Base-by-base conservation (phyloP, 306 rosid genomes). In the Bauhinia variegata region DNA sequence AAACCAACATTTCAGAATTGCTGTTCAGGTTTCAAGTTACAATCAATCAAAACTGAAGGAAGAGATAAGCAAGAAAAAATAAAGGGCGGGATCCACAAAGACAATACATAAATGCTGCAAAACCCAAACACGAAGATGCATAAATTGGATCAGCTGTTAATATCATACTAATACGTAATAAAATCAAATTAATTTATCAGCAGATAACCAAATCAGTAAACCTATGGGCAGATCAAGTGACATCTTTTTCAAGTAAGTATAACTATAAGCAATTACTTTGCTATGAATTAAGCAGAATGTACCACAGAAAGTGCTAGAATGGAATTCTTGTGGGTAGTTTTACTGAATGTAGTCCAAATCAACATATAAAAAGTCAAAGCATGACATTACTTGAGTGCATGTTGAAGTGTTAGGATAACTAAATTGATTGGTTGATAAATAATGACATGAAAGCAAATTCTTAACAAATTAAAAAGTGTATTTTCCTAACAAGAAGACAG, bases 1-100 rank as follows among this genome's bases (percentile, higher is more conserved):
- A 31, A 7, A 39, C 59, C 50, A 51, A 50, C 49, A 12, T 39
- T 41, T 38, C 31, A 37, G 42, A 73, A 37, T 12, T 47, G 54
- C 2, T 48, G 36, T 28, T 65, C 44, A 28, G 2, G 39, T 49
- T 57, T n/a, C n/a, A n/a, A n/a, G n/a, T n/a, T 12, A 56, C 54
- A 33, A 55, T 23, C 41, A 54, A 48, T 56, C 30, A 16, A 58
- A 32, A 19, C 28, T 51, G 41, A 33, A 32, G 12, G 63, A 50
- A 37, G 64, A 15, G 17, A 2, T 16, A 28, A 23, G 28, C 28
- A 18, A 38, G 64, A 10, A 15, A 38, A 59, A 16, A 4, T 11
- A 9, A 57, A 60, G 38, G 50, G 28, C 23, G 54, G 48, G 15
- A n/a, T 31, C 10, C 49, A 13, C 11, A 11, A 67, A 37, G 69